Base-by-base conservation (phyloP, 2,329 filamentous ascomycete species). In the Ceratocystis papillata region DNA sequence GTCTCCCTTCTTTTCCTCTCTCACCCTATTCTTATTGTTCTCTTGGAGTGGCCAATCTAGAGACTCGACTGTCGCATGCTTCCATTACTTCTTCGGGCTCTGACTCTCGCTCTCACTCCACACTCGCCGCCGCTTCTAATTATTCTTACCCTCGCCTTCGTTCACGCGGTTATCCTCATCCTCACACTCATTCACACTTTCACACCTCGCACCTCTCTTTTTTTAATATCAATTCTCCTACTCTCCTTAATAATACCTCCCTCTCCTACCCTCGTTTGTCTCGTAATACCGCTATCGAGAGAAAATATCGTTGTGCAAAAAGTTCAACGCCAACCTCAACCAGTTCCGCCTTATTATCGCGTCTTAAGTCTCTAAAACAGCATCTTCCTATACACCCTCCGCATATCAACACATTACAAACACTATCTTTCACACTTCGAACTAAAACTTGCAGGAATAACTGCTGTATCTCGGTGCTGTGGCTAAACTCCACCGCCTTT, bases 251-350 rank as follows among this genome's bases (percentile, higher is more conserved):
- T 37, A 33, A 20, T n/a, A 46, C 30, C 30, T 20, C 45, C 41
- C 46, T 63, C 33, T 55, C 4, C 37, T 15, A 63, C 50, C 28
- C 53, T 57, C 63, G 63, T 67, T 67, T 60, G 22, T 61, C 66
- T 64, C 59, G 63, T 30, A 33, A 50, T 59, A 60, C 53, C 33
- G 55, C 7, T 3, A 12, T 28, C 28, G 28, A 59, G 28, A 37
- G n/a, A 7, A 30, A 59, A 20, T 59, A 59, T 12, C 17, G 15
- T 28, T 37, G 55, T 59, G 17, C 15, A 22, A n/a, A 37, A 59
- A 37, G 28, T n/a, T 59, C 55, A 20, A 59, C 55, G 17, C 55
- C 55, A 37, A 30, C 22, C 12, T 20, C 15, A 7, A n/a, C 5
- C 17, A 59, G 28, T 20, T 59, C 25, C 28, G 25, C 45, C 50